Evolutionary conservation across 768 basidiomycete species (phyloP).

Genomic region (Russula lepida): DNA sequence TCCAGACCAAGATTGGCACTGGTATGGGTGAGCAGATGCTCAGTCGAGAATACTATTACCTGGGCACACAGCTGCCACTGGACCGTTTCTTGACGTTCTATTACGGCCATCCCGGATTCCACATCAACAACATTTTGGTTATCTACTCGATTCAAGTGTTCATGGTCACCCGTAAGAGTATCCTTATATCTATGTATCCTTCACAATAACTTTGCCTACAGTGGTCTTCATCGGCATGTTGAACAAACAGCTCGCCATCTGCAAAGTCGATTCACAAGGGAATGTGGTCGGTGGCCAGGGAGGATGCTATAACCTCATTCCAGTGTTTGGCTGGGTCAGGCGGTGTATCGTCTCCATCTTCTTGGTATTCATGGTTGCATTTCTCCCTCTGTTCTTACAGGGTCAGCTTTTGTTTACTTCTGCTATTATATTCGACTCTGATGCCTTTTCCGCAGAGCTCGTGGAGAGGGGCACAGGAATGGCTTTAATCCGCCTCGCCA

Average conservation of each 20-base stretch:
- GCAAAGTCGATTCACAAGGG: conserved; percentile 72
- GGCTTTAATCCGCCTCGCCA: conserved; percentile 86
- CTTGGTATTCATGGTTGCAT: conserved; percentile 97
- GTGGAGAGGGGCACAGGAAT: conserved; percentile 94
- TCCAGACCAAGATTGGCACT: conserved; percentile 99
- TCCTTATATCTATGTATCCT: not conserved
- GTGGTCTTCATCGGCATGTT: conserved; percentile 94
- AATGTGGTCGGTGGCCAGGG: conserved; percentile 78
- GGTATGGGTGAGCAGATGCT: conserved; percentile 99
- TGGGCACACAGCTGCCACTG: conserved; percentile 95
- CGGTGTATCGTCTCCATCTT: conserved; percentile 96
- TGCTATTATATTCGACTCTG: not conserved
- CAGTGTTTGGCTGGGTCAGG: conserved; percentile 97
- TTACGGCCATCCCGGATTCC: conserved; percentile 99
- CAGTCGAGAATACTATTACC: conserved; percentile 97
- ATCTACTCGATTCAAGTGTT: conserved; percentile 97
- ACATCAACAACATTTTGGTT: conserved; percentile 98
- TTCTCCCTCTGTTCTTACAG: conserved; percentile 93
- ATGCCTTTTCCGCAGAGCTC: conserved; percentile 49
- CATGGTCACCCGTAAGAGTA: conserved; percentile 80
- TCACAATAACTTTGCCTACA: conserved; percentile 25
- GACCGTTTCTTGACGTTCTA: conserved; percentile 99
- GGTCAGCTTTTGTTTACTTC: conserved; percentile 39
- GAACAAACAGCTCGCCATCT: conserved; percentile 87
- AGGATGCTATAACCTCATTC: conserved; percentile 93